Conservation (phyloP, 495 filamentous ascomycete genomes). For the Cudoniella acicularis region DNA sequence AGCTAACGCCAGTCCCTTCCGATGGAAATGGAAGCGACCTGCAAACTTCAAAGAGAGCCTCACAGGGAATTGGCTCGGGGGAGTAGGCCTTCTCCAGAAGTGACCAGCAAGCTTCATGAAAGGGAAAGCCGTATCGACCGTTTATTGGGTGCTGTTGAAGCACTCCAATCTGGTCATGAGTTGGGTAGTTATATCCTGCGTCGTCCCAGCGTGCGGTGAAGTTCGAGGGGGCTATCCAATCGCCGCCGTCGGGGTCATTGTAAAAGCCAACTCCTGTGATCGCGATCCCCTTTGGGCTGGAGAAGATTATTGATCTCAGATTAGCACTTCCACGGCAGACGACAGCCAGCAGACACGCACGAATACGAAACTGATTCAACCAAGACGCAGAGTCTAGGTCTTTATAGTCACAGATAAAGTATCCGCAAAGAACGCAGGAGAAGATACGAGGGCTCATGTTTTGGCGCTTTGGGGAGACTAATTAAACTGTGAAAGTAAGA, state of each 20-base stretch:
- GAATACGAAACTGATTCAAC: constrained; percentile 1
- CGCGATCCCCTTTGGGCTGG: neutral
- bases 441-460: neutral
- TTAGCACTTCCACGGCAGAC: neutral
- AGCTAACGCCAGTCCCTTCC: neutral
- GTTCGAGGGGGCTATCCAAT: neutral
- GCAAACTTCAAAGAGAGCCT: constrained; percentile 9
- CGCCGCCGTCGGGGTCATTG: neutral
- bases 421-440: neutral
- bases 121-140: constrained; percentile 7
- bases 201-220: constrained; percentile 10
- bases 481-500: neutral
- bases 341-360: neutral
- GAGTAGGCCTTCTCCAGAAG: constrained; percentile 10
- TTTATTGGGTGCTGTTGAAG: constrained; percentile 4
- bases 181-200: constrained; percentile 1
- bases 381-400: neutral
- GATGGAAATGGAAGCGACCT: constrained; percentile 6
- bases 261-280: neutral
- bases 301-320: neutral
- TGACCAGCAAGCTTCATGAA: constrained; percentile 13
- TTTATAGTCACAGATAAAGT: neutral
- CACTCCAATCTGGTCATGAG: constrained; percentile 3
- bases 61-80: constrained; percentile 1
- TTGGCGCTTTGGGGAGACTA: neutral